Conservation (phyloP, 2,329 filamentous ascomycete species). For the Pestalotiopsis sp. region DNA sequence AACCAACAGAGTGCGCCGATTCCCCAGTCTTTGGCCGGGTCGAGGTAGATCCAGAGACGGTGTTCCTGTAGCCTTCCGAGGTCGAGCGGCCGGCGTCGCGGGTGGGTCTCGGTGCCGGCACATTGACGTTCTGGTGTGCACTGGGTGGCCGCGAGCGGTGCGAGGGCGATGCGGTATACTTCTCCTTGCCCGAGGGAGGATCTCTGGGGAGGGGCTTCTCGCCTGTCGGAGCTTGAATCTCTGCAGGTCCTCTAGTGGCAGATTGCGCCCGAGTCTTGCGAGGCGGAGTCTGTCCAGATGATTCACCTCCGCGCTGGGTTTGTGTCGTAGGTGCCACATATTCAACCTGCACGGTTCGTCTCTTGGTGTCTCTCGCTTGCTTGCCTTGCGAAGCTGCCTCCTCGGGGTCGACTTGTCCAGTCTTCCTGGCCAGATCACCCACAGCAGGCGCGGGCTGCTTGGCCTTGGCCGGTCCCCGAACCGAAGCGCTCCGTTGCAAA, state of each 20-base stretch:
- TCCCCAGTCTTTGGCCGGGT: conserved; percentile 78
- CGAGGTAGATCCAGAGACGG: conserved; percentile 37
- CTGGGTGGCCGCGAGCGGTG: conserved; percentile 46
- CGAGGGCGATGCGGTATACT: conserved; percentile 36
- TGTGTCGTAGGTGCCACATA: conserved; percentile 91
- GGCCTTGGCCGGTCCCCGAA: conserved; percentile 80
- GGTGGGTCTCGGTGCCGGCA: conserved; percentile 48
- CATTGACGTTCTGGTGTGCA: conserved; percentile 49
- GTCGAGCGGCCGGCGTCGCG: conserved; percentile 53
- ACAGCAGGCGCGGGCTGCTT: conserved; percentile 54
- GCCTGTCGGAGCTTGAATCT: conserved; percentile 39
- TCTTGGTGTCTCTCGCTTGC: conserved; percentile 83
- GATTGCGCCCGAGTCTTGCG: conserved; percentile 53
- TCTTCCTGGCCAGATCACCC: conserved; percentile 71
- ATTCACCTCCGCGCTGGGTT: conserved; percentile 70
- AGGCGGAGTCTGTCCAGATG: conserved; percentile 27
- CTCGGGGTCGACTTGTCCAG: conserved; percentile 73
- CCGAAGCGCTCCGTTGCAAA: conserved; percentile 86
- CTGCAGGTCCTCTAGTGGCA: conserved; percentile 55
- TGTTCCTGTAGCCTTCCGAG: conserved; percentile 58
- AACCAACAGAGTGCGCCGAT: conserved; percentile 70
- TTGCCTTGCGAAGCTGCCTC: conserved; percentile 55
- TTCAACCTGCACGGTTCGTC: conserved; percentile 94
- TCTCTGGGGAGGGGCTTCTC: conserved; percentile 66
- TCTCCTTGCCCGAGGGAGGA: conserved; percentile 49